Conservation (phyloP, 2,329 filamentous ascomycete genomes). For the Canariomyces notabilis region DNA sequence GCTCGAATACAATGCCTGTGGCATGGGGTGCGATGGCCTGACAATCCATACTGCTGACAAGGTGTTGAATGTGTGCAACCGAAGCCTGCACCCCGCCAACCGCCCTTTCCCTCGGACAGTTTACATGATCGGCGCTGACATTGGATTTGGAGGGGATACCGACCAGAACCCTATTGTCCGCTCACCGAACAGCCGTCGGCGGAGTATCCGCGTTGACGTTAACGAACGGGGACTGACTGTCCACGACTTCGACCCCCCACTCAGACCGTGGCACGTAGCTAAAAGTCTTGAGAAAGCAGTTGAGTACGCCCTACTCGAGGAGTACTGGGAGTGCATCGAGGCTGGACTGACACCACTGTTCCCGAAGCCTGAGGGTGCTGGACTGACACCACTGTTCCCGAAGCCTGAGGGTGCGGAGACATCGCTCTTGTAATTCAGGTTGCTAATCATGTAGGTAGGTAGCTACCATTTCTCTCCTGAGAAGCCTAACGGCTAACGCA, state of each 20-base stretch:
- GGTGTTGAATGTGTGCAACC: not conserved
- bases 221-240: not conserved
- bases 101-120: not conserved
- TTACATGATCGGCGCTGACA: not conserved
- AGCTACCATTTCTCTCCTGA: no score
- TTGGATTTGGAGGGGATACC: not conserved
- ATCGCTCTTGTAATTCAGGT: no score
- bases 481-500: no score
- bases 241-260: not conserved
- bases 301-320: not conserved
- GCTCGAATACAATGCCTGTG: not conserved
- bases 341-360: not conserved
- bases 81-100: not conserved
- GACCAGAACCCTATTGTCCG: not conserved
- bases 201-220: not conserved
- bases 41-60: not conserved
- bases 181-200: not conserved
- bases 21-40: not conserved
- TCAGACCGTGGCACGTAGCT: not conserved
- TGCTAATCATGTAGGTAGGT: not conserved
- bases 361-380: not conserved
- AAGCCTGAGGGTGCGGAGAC: no score
- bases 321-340: constrained; percentile 2
- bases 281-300: not conserved
- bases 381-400: not conserved